These are phyloP conservation scores for Sarocladiaceae sp. DNA, from an alignment of 2,329 filamentous ascomycete genomes.

Conservation along the genomic window DNA sequence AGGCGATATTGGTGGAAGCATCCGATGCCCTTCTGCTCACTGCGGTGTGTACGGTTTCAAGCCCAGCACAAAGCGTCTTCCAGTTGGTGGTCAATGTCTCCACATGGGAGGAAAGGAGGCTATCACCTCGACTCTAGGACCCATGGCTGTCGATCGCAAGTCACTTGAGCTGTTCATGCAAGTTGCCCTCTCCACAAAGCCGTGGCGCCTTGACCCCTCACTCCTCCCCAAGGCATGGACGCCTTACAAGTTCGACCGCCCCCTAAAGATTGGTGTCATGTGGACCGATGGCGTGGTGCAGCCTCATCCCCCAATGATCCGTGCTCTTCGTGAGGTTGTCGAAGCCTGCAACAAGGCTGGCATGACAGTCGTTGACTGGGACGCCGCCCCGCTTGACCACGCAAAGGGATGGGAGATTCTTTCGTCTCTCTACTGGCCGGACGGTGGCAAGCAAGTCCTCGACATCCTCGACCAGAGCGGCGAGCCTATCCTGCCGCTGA, in stretches of 20 bases:
- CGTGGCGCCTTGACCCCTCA: constrained; percentile 29
- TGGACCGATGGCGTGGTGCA: constrained; percentile 56
- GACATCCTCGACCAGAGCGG: constrained; percentile 46
- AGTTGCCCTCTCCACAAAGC: constrained; percentile 23
- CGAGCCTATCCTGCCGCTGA: constrained; percentile 55
- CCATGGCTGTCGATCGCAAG: constrained; percentile 29
- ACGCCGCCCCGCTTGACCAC: constrained; percentile 50
- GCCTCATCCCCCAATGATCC: constrained; percentile 54
- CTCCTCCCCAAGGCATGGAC: constrained; percentile 29
- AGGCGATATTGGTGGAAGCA: constrained; percentile 42
- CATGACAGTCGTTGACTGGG: constrained; percentile 49
- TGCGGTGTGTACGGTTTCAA: constrained; percentile 38
- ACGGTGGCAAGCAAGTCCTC: constrained; percentile 52
- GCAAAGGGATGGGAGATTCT: constrained; percentile 43
- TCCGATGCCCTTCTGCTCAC: constrained; percentile 38
- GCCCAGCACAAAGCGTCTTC: constrained; percentile 28
- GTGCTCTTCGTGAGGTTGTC: constrained; percentile 52
- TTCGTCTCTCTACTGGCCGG: constrained; percentile 49
- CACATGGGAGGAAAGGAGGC: constrained; percentile 31
- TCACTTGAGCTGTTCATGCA: constrained; percentile 31
- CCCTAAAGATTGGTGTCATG: constrained; percentile 56
- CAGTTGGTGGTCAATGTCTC: constrained; percentile 19
- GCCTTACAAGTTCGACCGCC: constrained; percentile 28
- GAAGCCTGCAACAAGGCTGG: constrained; percentile 42
- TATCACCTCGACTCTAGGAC: constrained; percentile 25